phyloP scores from a whole-genome alignment of 805 yeast genomes.

The Sungouiella blattae region DNA sequence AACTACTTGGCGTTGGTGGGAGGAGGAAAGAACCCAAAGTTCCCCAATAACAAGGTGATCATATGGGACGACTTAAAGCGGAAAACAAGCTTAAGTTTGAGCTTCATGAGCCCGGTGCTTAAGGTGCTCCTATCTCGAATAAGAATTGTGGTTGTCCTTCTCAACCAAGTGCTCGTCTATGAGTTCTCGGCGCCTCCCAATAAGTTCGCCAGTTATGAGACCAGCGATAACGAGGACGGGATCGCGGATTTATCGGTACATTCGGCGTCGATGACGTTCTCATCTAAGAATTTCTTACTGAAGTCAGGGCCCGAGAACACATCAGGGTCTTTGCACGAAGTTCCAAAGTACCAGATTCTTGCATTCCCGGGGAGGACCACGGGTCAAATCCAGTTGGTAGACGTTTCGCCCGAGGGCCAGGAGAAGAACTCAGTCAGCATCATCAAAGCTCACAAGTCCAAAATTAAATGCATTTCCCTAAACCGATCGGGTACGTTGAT shows the following conservation, averaged over 20 bases:
- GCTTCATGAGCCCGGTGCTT: slow-evolving; percentile 71
- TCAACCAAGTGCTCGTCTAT: slow-evolving; percentile 66
- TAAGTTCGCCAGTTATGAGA: slow-evolving; percentile 60
- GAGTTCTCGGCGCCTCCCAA: slow-evolving; percentile 80
- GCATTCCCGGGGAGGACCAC: slow-evolving; percentile 74
- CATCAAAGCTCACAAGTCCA: slow-evolving; percentile 72
- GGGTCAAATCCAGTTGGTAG: slow-evolving; percentile 81
- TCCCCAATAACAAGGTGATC: slow-evolving; percentile 72
- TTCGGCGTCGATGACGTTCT: slow-evolving; percentile 2
- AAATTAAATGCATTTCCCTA: slow-evolving; percentile 59
- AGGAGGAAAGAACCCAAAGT: slow-evolving; percentile 79
- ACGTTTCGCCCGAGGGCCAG: slow-evolving; percentile 62
- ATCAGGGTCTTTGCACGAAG: slow-evolving; percentile 4
- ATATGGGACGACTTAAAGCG: slow-evolving; percentile 91
- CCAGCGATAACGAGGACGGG: slow-evolving; percentile 60
- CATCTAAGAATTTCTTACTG: not conserved
- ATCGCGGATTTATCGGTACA: slow-evolving; percentile 53
- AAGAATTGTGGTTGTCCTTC: slow-evolving; percentile 69
- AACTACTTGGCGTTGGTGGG: slow-evolving; percentile 89
- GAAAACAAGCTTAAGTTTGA: slow-evolving; percentile 66
- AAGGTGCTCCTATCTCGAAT: slow-evolving; percentile 73
- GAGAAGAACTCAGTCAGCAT: slow-evolving; percentile 63
- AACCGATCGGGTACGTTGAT: slow-evolving; percentile 62
- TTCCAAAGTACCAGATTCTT: slow-evolving; percentile 44
- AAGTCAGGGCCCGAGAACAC: slow-evolving; percentile 4